Evolutionary conservation across 169 alveolate species (phyloP).

Genomic region (Plasmodium adleri): DNA sequence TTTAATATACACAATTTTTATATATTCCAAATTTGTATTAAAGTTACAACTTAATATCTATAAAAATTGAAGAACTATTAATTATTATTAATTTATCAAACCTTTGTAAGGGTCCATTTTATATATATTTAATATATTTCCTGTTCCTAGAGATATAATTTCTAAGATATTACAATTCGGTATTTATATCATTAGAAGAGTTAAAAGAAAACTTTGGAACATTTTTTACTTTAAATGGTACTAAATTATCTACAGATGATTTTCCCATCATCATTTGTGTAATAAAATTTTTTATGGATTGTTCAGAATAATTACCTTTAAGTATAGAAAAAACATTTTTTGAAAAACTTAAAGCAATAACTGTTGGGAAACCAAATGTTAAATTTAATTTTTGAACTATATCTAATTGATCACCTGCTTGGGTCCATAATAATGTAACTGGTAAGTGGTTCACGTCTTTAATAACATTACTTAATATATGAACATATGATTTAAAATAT

Average conservation of each 20-base stretch:
- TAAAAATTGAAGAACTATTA: too few relatives aligned
- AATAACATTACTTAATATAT: conserved; percentile 83
- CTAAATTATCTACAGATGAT: conserved; percentile 59
- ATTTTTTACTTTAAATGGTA: conserved; percentile 55
- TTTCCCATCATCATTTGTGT: conserved; percentile 78
- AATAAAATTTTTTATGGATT: conserved; percentile 66
- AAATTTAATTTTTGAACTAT: conserved; percentile 89
- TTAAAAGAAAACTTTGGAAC: conserved; percentile 32
- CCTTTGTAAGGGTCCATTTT: too few relatives aligned
- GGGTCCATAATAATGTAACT: conserved; percentile 91
- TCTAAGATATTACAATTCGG: conserved; percentile 18
- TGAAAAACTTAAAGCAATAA: conserved; percentile 87
- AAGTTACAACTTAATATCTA: background rate
- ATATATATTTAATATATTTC: too few relatives aligned
- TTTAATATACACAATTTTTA: background rate
- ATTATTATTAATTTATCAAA: too few relatives aligned
- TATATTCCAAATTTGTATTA: background rate
- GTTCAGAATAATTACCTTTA: conserved; percentile 76
- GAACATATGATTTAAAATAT: conserved; percentile 89
- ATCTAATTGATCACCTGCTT: conserved; percentile 93
- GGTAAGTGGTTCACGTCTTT: conserved; percentile 88
- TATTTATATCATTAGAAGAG: conserved; percentile 10
- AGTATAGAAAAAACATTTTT: conserved; percentile 78
- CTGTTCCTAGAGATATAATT: too few relatives aligned
- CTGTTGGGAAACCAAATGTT: conserved; percentile 94